A percentile compares a stretch with the other conserved stretches of the same genome.
phyloP scores from a whole-genome alignment of 768 basidiomycete genomes.

The Boletus speciosus region DNA sequence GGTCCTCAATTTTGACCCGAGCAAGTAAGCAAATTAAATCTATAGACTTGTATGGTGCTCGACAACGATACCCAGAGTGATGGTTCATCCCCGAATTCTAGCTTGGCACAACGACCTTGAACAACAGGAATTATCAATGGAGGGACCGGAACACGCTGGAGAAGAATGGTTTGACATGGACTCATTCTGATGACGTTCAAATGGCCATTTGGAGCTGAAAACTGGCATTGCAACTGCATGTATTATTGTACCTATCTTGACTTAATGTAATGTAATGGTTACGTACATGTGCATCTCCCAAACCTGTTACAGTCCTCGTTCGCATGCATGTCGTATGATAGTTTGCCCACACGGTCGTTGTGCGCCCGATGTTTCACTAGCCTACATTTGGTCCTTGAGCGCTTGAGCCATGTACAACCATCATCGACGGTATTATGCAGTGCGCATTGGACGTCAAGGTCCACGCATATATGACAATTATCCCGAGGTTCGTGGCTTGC shows the following conservation, averaged over 20 bases:
- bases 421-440: conserved; percentile 33
- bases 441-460: conserved; percentile 33
- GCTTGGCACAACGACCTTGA: conserved; percentile 47
- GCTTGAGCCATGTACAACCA: conserved; percentile 8
- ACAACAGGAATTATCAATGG: conserved; percentile 9
- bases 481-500: conserved; percentile 22
- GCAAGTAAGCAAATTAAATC: conserved; percentile 42
- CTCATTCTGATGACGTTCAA: conserved; percentile 30
- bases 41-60: background rate
- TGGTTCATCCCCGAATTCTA: conserved; percentile 61
- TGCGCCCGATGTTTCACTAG: background rate
- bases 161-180: conserved; percentile 33
- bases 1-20: conserved; percentile 58
- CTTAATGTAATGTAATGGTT: background rate
- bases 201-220: conserved; percentile 29
- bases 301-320: background rate
- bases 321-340: background rate
- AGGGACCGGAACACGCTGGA: conserved; percentile 11
- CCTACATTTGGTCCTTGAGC: background rate
- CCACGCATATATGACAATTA: conserved; percentile 31
- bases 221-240: background rate
- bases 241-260: background rate
- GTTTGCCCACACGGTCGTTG: background rate
- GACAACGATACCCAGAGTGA: conserved; percentile 42
- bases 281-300: conserved; percentile 1